Evolutionary conservation across 371 early-diverging fungal species (phyloP).

Genomic region (Mucor racemosus): DNA sequence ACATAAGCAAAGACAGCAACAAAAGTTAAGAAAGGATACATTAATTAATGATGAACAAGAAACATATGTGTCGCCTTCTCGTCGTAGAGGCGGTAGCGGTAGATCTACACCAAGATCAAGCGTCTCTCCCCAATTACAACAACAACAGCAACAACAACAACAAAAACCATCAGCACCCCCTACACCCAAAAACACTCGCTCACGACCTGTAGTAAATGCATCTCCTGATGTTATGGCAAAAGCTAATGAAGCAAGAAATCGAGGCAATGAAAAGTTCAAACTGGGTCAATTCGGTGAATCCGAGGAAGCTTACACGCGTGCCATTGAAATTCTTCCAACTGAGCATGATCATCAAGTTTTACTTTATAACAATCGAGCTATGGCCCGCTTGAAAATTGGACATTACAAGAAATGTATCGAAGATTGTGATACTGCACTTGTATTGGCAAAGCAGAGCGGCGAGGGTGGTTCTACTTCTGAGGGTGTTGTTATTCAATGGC

Average conservation of each 20-base stretch:
- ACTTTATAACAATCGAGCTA: constrained; percentile 88
- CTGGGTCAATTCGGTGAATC: constrained; percentile 90
- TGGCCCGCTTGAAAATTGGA: constrained; percentile 82
- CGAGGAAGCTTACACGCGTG: constrained; percentile 71
- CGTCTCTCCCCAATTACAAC: background rate
- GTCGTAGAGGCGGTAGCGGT: constrained; percentile 15
- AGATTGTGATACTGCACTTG: constrained; percentile 54
- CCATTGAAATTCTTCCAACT: constrained; percentile 61
- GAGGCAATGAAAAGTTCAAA: constrained; percentile 86
- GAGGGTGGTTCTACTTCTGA: constrained; percentile 27
- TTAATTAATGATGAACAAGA: constrained; percentile 32
- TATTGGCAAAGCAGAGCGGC: constrained; percentile 3
- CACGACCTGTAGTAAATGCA: constrained; percentile 21
- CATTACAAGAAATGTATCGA: constrained; percentile 70
- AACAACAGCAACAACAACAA: constrained; percentile 2
- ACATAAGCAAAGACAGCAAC: constrained; percentile 31
- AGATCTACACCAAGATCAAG: background rate
- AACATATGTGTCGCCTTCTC: constrained; percentile 61
- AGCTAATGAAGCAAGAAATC: constrained; percentile 52
- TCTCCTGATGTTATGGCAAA: constrained; percentile 5
- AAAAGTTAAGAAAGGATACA: constrained; percentile 18
- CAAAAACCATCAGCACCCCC: background rate
- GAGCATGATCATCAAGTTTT: constrained; percentile 69
- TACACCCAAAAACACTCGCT: constrained; percentile 8
- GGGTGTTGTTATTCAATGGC: constrained; percentile 6